These are phyloP conservation scores for Cercospora janseana DNA, from an alignment of 2,329 filamentous ascomycete genomes.

Conservation along the genomic window DNA sequence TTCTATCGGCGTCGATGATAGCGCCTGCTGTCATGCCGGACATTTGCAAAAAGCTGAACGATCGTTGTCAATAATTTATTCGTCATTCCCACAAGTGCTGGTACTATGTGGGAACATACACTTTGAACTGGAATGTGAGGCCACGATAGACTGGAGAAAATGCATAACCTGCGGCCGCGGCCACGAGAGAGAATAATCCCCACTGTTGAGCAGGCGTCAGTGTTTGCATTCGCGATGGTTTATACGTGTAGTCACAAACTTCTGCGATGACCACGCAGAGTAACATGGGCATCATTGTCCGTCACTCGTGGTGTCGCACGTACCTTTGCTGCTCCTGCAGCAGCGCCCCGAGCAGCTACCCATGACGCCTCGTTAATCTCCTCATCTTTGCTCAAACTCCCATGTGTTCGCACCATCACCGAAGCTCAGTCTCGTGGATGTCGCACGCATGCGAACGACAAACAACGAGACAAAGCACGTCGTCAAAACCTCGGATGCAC, in stretches of 20 bases:
- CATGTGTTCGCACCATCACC: slow-evolving; percentile 43
- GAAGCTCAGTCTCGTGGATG: slow-evolving; percentile 1
- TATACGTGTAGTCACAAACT: no score
- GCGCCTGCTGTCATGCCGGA: slow-evolving; percentile 78
- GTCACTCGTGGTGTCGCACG: slow-evolving; percentile 1
- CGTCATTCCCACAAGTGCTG: no score
- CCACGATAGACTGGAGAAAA: slow-evolving; percentile 71
- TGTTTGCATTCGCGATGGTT: not conserved
- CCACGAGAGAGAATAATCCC: slow-evolving; percentile 63
- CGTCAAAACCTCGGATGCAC: not conserved
- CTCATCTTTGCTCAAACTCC: slow-evolving; percentile 57
- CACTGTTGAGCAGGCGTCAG: slow-evolving; percentile 50
- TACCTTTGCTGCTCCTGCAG: slow-evolving; percentile 37
- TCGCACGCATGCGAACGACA: no score
- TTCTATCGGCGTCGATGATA: slow-evolving; percentile 71
- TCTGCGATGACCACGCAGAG: not conserved
- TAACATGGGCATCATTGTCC: slow-evolving; percentile 4
- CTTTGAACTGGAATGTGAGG: slow-evolving; percentile 73
- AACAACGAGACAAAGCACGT: not conserved
- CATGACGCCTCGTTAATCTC: slow-evolving; percentile 69
- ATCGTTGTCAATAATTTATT: not conserved
- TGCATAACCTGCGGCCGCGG: slow-evolving; percentile 61
- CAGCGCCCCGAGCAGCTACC: slow-evolving; percentile 67
- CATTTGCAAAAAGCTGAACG: slow-evolving; percentile 73
- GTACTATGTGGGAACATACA: slow-evolving; percentile 52